Base-by-base conservation (phyloP, 2,329 filamentous ascomycete species). In the Penicillium concentricum region DNA sequence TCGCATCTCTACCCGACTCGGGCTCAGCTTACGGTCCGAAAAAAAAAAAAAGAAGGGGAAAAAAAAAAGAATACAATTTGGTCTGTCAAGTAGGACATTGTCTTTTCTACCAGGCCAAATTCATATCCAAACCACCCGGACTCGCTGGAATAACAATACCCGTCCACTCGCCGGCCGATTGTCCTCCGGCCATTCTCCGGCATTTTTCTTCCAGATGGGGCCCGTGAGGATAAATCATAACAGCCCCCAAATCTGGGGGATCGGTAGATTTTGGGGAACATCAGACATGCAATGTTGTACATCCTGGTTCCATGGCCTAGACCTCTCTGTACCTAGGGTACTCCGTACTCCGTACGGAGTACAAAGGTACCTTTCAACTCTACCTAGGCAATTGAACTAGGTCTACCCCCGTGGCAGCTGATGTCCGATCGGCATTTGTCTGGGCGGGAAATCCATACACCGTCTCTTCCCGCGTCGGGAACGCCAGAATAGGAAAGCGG, bases 401-500 rank as follows among this genome's bases (percentile, higher is more conserved):
- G 15, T 41, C 18, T 30, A 49, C 51, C 37, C 37, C 51, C 51
- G 20, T 50, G 37, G 30, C 51, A 54, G 50, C 42, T 61, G 52
- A 54, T 61, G 57, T 52, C 61, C 56, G 62, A 63, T 64, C 62
- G 59, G 62, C 62, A 64, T 57, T 49, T 57, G 59, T 54, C 34
- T 55, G 54, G 54, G 57, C 47, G 42, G 51, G 43, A 53, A 53
- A 61, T 55, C 32, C 56, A 59, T 53, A 54, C 51, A 59, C 50
- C 58, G 54, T 56, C 47, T 55, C 55, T 58, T 53, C 54, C 37
- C 47, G 53, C 51, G 41, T 58, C 63, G 64, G 64, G 58, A 66
- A 64, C 53, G 54, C 64, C 64, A 51, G 24, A 62, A 61, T 28
- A 51, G 61, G 63, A 35, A 61, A 65, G 54, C 57, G 56, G 48